Evolutionary conservation across 2,329 filamentous ascomycete genomes (phyloP).

Genomic region (Cryphonectria carpinicola): DNA sequence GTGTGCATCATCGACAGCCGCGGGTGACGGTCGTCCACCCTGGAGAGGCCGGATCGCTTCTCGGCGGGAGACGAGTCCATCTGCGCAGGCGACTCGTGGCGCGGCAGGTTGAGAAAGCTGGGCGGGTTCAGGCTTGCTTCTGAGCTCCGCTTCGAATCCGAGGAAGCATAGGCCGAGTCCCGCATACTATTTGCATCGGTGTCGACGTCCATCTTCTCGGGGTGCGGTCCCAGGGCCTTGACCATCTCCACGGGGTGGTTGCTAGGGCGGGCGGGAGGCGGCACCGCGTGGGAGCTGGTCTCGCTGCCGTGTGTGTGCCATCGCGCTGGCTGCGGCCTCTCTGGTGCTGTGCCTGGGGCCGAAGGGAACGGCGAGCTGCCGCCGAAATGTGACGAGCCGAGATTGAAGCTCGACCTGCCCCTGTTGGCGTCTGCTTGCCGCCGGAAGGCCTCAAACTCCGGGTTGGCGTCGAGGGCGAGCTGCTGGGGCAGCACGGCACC

Average conservation of each 20-base stretch:
- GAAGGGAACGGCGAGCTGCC: constrained; percentile 37
- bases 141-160: constrained; percentile 58
- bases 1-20: constrained; percentile 58
- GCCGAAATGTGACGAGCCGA: constrained; percentile 50
- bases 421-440: constrained; percentile 71
- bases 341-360: constrained; percentile 33
- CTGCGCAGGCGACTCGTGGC: constrained; percentile 51
- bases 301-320: constrained; percentile 55
- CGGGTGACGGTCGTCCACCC: constrained; percentile 55
- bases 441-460: constrained; percentile 81
- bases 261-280: neutral
- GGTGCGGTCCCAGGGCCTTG: constrained; percentile 31
- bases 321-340: constrained; percentile 48
- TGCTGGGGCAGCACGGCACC: constrained; percentile 69
- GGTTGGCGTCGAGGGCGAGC: constrained; percentile 73
- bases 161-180: constrained; percentile 60
- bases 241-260: constrained; percentile 10
- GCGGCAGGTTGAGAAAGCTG: constrained; percentile 45
- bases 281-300: constrained; percentile 16
- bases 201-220: constrained; percentile 48
- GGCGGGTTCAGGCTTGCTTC: constrained; percentile 50
- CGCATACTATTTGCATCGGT: constrained; percentile 49
- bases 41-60: constrained; percentile 42
- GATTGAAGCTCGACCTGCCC: constrained; percentile 50
- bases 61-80: constrained; percentile 46